These are phyloP conservation scores for rapeseed (Brassica napus) DNA, from an alignment of 345 rosid genomes.

Conservation along the genomic window DNA sequence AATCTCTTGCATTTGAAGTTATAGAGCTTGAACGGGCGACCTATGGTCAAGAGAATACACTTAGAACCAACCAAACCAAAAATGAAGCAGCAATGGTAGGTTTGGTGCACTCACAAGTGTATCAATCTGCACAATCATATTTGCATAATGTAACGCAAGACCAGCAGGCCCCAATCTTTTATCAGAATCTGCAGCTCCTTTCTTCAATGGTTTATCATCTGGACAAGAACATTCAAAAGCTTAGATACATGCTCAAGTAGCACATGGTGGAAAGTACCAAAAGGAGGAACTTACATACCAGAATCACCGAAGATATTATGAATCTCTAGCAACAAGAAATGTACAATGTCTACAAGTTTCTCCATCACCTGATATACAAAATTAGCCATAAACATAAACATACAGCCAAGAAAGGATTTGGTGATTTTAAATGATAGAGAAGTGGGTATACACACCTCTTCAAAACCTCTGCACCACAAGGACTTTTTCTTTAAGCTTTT, in stretches of 20 bases:
- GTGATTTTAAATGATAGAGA: constrained; percentile 4
- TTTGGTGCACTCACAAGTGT: constrained; percentile 58
- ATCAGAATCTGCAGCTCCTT: constrained; percentile 39
- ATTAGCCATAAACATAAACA: neutral
- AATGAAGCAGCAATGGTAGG: constrained; percentile 21
- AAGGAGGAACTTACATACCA: constrained; percentile 55
- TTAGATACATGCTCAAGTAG: constrained; percentile 12
- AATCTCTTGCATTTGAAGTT: constrained; percentile 81
- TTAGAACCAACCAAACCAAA: constrained; percentile 15
- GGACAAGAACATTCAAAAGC: neutral
- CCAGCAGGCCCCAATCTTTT: constrained; percentile 76
- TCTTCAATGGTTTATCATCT: constrained; percentile 40
- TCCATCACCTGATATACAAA: constrained; percentile 74
- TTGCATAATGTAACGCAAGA: constrained; percentile 88
- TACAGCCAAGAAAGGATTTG: neutral
- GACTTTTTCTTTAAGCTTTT: constrained; percentile 81
- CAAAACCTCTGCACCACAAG: constrained; percentile 82
- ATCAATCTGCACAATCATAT: constrained; percentile 72
- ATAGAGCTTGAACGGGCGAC: constrained; percentile 77
- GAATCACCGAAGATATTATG: constrained; percentile 65
- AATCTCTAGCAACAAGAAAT: constrained; percentile 79
- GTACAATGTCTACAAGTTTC: constrained; percentile 88
- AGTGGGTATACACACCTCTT: constrained; percentile 54
- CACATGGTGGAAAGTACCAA: constrained; percentile 26
- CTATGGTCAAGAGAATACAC: constrained; percentile 40